Conservation (phyloP, 768 basidiomycete genomes). For the Pleurotus salmoneostramineus region DNA sequence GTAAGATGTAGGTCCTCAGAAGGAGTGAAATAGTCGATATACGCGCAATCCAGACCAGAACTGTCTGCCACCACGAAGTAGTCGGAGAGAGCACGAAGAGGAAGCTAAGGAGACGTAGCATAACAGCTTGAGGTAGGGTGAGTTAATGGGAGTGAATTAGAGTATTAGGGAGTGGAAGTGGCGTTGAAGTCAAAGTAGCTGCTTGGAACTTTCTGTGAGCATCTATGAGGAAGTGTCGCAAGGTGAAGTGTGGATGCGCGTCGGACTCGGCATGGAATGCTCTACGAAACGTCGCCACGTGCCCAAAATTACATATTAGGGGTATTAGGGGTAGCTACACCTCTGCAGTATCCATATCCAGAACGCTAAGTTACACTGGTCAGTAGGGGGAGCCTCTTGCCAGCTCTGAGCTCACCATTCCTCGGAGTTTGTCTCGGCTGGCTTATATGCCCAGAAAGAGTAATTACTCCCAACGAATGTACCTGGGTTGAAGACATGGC, state of each 20-base stretch:
- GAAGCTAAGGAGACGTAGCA: background rate
- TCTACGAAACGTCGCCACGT: background rate
- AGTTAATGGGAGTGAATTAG: background rate
- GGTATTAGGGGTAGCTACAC: conserved; percentile 9
- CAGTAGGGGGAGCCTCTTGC: background rate
- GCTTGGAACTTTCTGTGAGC: background rate
- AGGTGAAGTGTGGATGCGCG: background rate
- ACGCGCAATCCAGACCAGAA: conserved; percentile 48
- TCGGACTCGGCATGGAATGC: background rate
- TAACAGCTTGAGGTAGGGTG: background rate
- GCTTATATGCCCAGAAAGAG: conserved; percentile 88
- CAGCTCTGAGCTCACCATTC: conserved; percentile 52
- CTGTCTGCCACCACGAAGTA: conserved; percentile 30
- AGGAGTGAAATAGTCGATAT: conserved; percentile 52
- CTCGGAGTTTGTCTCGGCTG: conserved; percentile 80
- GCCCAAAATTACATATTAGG: background rate
- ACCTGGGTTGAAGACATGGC: conserved; percentile 98
- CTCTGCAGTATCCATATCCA: conserved; percentile 36
- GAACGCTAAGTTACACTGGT: conserved; percentile 21
- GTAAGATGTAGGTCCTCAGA: conserved; percentile 63
- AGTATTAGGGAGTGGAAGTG: background rate
- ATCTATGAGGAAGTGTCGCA: background rate
- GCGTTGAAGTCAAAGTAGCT: background rate
- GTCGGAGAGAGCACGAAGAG: background rate
- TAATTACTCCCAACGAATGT: conserved; percentile 82